These are phyloP conservation scores for Logfia minima DNA, from an alignment of 129 eudicot genomes.

Conservation along the genomic window DNA sequence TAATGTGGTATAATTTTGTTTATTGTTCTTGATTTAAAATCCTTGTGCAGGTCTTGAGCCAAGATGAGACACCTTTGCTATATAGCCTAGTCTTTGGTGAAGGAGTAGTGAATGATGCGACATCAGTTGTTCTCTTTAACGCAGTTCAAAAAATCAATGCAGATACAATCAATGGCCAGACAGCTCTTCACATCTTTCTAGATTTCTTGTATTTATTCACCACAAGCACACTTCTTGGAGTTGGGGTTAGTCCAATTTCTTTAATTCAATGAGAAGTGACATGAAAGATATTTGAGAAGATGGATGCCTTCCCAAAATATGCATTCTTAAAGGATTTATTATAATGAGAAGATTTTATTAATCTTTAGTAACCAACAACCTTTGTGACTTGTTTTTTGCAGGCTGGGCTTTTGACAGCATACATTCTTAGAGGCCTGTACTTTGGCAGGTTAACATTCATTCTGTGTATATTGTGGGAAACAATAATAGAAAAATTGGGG, in stretches of 20 bases:
- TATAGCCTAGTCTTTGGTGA: slow-evolving; percentile 96
- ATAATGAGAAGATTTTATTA: no score
- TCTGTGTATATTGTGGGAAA: background rate
- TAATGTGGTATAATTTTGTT: background rate
- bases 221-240: slow-evolving; percentile 84
- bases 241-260: slow-evolving; percentile 52
- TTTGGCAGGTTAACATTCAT: slow-evolving; percentile 63
- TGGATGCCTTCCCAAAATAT: no score
- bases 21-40: background rate
- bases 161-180: slow-evolving; percentile 46
- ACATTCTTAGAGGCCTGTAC: slow-evolving; percentile 68
- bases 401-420: slow-evolving; percentile 85
- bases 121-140: slow-evolving; percentile 89
- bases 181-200: slow-evolving; percentile 45
- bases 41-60: slow-evolving; percentile 62
- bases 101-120: slow-evolving; percentile 97
- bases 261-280: background rate
- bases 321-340: no score
- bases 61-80: slow-evolving; percentile 88
- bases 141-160: slow-evolving; percentile 84
- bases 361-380: background rate
- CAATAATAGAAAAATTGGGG: background rate
- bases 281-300: no score
- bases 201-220: slow-evolving; percentile 76
- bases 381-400: slow-evolving; percentile 37